Percentiles rank a stretch among this genome's conserved stretches.
Conservation (phyloP, 2,329 filamentous ascomycete species). For the Raffaelea albimanens region DNA sequence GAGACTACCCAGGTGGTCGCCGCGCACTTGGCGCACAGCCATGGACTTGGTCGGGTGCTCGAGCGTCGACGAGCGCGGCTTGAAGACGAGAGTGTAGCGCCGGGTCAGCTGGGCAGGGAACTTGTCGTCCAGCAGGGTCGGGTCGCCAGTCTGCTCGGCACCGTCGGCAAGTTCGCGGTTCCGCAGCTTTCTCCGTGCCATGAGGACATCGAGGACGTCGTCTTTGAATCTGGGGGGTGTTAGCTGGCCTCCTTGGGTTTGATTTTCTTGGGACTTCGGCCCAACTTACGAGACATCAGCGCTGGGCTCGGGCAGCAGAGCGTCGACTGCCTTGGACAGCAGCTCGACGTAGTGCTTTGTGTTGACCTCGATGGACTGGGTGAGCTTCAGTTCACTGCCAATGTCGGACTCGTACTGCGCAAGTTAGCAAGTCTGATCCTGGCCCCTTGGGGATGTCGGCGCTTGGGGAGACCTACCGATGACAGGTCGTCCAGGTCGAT, state of each 20-base stretch:
- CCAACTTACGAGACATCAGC: conserved; percentile 53
- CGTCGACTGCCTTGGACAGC: conserved; percentile 79
- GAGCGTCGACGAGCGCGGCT: conserved; percentile 67
- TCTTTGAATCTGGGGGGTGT: conserved; percentile 64
- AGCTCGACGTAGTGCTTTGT: conserved; percentile 94
- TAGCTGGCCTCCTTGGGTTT: too few relatives aligned
- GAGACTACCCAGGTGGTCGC: conserved; percentile 83
- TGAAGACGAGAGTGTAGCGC: conserved; percentile 93
- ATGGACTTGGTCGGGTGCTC: conserved; percentile 56
- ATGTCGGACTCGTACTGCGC: conserved; percentile 64
- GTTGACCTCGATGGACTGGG: conserved; percentile 80
- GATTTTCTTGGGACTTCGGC: too few relatives aligned
- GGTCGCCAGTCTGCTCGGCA: conserved; percentile 57
- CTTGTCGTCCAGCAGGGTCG: conserved; percentile 58
- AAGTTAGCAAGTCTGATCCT: conserved; percentile 4
- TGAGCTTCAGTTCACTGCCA: conserved; percentile 61
- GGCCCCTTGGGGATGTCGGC: neutral
- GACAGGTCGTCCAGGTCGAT: conserved; percentile 86
- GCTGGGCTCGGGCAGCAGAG: conserved; percentile 69
- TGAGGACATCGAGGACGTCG: conserved; percentile 92
- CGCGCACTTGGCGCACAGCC: conserved; percentile 87
- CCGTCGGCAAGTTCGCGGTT: conserved; percentile 67
- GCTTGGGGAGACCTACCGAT: conserved; percentile 39
- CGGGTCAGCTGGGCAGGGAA: conserved; percentile 90
- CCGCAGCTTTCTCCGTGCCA: conserved; percentile 79